Evolutionary conservation across 139 green algal species (phyloP).

Genomic region (Deuterostichococcus epilithicus): DNA sequence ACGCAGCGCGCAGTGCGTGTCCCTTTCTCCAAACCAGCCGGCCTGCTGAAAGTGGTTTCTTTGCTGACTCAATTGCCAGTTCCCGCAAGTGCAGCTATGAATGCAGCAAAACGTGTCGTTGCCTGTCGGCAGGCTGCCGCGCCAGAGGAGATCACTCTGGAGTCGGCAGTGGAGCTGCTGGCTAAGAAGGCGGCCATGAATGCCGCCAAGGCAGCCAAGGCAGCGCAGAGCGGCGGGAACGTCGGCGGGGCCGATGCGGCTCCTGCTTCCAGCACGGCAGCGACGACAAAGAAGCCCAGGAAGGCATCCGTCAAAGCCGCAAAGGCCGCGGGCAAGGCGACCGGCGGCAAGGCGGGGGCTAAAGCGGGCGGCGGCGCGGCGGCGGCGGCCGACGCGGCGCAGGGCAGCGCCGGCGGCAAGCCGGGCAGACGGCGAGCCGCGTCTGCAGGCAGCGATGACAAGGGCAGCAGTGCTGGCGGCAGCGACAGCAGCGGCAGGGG

Average conservation of each 20-base stretch:
- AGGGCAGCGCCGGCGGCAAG: not conserved
- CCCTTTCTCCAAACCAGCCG: not conserved
- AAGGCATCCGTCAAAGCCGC: too few relatives aligned
- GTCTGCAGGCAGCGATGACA: too few relatives aligned
- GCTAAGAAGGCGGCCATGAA: not conserved
- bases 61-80: not conserved
- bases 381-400: too few relatives aligned
- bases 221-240: too few relatives aligned
- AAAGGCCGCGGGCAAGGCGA: not conserved
- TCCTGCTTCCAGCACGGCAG: not conserved
- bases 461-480: too few relatives aligned
- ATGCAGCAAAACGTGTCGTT: too few relatives aligned
- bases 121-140: not conserved
- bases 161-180: conserved; percentile 17
- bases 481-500: not conserved
- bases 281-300: not conserved
- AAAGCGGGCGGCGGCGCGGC: too few relatives aligned
- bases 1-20: too few relatives aligned
- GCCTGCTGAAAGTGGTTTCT: not conserved
- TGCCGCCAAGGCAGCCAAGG: not conserved
- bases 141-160: conserved; percentile 23
- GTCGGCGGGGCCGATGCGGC: too few relatives aligned
- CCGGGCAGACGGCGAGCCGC: too few relatives aligned
- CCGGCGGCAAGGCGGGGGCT: too few relatives aligned
- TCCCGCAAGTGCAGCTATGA: too few relatives aligned